Percentiles rank a stretch among this genome's conserved stretches.
These are phyloP conservation scores for Boletus sp. DNA, from an alignment of 768 basidiomycete genomes.

Conservation along the genomic window DNA sequence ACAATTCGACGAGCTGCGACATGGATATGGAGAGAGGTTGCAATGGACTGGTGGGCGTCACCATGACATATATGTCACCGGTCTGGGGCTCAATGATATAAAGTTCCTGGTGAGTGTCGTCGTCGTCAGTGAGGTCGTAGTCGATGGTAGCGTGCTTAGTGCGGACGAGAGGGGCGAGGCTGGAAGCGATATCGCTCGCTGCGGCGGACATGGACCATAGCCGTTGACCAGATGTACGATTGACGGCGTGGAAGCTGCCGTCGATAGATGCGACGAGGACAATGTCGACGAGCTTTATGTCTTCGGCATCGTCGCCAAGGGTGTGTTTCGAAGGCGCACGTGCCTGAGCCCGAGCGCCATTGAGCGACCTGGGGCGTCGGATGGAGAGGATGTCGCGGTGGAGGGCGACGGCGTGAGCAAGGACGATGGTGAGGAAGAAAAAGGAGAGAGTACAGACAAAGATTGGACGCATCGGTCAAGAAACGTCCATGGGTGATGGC, in stretches of 20 bases:
- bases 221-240: conserved; percentile 74
- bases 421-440: conserved; percentile 27
- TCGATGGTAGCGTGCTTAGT: conserved; percentile 61
- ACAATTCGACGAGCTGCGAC: conserved; percentile 88
- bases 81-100: conserved; percentile 96
- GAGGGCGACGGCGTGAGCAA: conserved; percentile 33
- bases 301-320: conserved; percentile 26
- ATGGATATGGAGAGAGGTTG: conserved; percentile 90
- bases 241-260: conserved; percentile 91
- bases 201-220: conserved; percentile 87
- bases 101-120: conserved; percentile 55
- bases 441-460: conserved; percentile 24
- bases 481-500: conserved; percentile 25
- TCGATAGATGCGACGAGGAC: conserved; percentile 92
- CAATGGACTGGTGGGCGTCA: conserved; percentile 62
- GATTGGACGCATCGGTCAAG: conserved; percentile 35
- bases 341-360: conserved; percentile 22
- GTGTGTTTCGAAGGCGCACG: conserved; percentile 8
- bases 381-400: conserved; percentile 28
- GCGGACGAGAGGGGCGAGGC: conserved; percentile 70
- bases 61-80: conserved; percentile 88
- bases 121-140: conserved; percentile 54
- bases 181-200: conserved; percentile 44
- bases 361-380: conserved; percentile 12
- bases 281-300: conserved; percentile 71